Conservation (phyloP, 225 moss, liverwort and hornwort species). For the Sphagnum contortum region DNA sequence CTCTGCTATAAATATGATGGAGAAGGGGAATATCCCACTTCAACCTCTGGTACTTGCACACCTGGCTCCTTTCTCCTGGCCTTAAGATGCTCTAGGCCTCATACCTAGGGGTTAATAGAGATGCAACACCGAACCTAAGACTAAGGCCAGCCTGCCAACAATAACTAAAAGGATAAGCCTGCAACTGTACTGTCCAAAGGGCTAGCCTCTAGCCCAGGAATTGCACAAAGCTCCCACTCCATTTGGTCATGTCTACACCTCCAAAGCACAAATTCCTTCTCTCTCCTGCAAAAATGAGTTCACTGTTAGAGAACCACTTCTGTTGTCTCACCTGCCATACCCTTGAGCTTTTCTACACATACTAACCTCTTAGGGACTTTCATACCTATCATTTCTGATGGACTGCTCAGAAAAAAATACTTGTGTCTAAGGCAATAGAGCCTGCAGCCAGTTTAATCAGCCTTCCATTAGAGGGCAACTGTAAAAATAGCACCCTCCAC, state of each 20-base stretch:
- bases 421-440: too few species aligned
- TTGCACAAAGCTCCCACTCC: constrained; percentile 9
- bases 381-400: too few species aligned
- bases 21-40: constrained; percentile 51
- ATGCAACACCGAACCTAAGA: constrained; percentile 6
- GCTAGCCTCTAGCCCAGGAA: constrained; percentile 10
- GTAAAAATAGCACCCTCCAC: background rate
- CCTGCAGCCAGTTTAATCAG: too few species aligned
- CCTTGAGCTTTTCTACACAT: background rate
- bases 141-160: constrained; percentile 3
- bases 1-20: constrained; percentile 18
- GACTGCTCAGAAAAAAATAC: too few species aligned
- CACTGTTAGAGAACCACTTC: background rate
- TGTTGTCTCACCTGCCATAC: background rate
- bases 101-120: constrained; percentile 7
- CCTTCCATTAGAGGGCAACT: too few species aligned
- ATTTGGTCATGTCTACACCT: constrained; percentile 3
- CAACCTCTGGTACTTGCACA: constrained; percentile 39
- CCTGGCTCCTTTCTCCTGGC: constrained; percentile 7
- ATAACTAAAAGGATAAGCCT: constrained; percentile 4
- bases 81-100: constrained; percentile 1
- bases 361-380: too few species aligned
- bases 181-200: constrained; percentile 1
- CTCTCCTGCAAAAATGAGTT: constrained; percentile 12
- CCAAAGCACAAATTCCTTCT: constrained; percentile 9